Evolutionary conservation across 2,329 filamentous ascomycete genomes (phyloP), one percentile per base, ranked within the genome.

Genomic region (Verticillium klebahnii): DNA sequence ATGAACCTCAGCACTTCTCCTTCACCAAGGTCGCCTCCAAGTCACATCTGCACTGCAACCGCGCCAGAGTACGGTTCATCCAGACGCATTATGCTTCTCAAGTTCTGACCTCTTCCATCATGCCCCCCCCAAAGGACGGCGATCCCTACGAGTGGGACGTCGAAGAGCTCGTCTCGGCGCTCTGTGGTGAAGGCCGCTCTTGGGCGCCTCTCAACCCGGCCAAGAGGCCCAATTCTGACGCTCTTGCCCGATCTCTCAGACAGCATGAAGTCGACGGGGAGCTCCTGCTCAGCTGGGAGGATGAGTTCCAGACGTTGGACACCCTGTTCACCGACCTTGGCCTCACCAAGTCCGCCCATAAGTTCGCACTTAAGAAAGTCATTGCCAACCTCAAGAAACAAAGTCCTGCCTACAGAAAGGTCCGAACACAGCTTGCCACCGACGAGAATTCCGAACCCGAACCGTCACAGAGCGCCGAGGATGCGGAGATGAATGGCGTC

Each of bases 91-190:
- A 50, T 50, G 17, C n/a, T 8, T 45, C 25, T 23, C 50, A 63
- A 56, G 54, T 36, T 34, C n/a, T 63, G 25, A 59, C 7, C 17
- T 56, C 17, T 15, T 52, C 29, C 65, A 61, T 12, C 70, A 76
- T 72, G 75, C 69, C 64, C 34, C 60, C 65, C 31, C 64, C 63
- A 59, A 73, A 73, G 57, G 72, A 73, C 17, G 71, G 75, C 61
- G 91, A 96, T 74, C 92, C 92, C n/a, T 89, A 88, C 73, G 70
- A 82, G 60, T 96, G 92, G 92, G 82, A 83, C 39, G 80, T 88
- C 36, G 85, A 89, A 40, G 81, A 86, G 39, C 85, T 96, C 12
- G 82, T 90, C 11, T 72, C 79, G 17, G 87, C 89, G 69, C 78
- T 96, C 3, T 92, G 88, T 70, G 79, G 82, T 25, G 69, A 77